Evolutionary conservation across 1,139 yeast species (phyloP).

Genomic region (Pichia sp.): DNA sequence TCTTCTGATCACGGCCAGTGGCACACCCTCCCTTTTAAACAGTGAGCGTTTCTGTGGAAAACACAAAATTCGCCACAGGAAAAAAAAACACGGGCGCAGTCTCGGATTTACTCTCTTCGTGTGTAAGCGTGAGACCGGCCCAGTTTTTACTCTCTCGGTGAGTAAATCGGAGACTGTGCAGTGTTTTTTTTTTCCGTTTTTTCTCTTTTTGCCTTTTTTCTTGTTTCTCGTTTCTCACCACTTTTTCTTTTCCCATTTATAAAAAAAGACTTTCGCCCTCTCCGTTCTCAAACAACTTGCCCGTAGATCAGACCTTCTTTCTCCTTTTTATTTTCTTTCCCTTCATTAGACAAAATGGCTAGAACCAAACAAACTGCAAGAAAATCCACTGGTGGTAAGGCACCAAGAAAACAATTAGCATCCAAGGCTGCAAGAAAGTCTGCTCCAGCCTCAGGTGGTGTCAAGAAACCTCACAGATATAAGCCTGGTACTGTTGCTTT

Average conservation of each 20-base stretch:
- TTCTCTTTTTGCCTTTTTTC: not conserved
- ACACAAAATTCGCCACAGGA: no score
- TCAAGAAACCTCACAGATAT: conserved; percentile 99
- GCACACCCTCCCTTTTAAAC: not conserved
- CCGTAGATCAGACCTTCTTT: not conserved
- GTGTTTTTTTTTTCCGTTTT: not conserved
- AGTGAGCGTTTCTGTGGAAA: no score
- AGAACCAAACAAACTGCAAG: conserved; percentile 99
- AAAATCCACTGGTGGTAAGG: conserved; percentile 99
- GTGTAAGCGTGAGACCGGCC: conserved; percentile 2
- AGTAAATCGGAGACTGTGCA: not conserved
- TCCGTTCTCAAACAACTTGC: not conserved
- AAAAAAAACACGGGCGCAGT: not conserved
- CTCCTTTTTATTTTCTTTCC: not conserved
- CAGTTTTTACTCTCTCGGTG: conserved; percentile 1
- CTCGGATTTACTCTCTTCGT: not conserved
- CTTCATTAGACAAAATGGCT: conserved; percentile 53
- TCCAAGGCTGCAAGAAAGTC: conserved; percentile 99
- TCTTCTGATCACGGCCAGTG: not conserved
- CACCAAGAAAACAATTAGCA: conserved; percentile 98
- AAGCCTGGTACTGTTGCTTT: conserved; percentile 99
- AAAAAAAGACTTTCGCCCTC: conserved; percentile 1
- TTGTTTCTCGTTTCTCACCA: not conserved
- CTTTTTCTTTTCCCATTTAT: not conserved
- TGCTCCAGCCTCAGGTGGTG: conserved; percentile 97